These are phyloP conservation scores for Catharanthus roseus DNA, from an alignment of 257 asterid genomes.

Conservation along the genomic window DNA sequence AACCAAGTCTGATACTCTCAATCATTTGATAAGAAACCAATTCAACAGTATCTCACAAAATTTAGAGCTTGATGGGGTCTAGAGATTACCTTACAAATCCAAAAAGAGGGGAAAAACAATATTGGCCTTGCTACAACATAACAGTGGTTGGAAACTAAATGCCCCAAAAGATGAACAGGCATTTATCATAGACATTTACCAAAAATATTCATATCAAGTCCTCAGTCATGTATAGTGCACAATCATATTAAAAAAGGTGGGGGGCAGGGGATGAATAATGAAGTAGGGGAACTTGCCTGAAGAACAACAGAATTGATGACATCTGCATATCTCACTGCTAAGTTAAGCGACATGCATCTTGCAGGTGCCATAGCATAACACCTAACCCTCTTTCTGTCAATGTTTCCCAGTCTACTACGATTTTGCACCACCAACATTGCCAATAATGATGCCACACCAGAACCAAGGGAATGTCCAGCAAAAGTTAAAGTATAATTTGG, in stretches of 20 bases:
- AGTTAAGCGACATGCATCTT: conserved; percentile 79
- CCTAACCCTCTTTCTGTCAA: conserved; percentile 65
- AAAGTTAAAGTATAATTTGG: conserved; percentile 69
- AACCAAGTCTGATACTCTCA: neutral
- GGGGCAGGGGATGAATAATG: neutral
- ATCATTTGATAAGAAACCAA: neutral
- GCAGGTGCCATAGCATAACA: conserved; percentile 92
- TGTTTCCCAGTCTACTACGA: conserved; percentile 53
- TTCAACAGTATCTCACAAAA: neutral
- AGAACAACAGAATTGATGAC: conserved; percentile 78
- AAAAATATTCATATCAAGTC: neutral
- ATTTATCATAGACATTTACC: neutral
- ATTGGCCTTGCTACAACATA: neutral
- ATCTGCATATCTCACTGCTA: conserved; percentile 85
- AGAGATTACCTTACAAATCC: neutral
- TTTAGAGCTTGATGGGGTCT: neutral
- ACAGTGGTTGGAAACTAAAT: neutral
- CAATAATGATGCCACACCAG: conserved; percentile 80
- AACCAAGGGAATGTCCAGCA: conserved; percentile 79
- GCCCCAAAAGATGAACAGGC: neutral
- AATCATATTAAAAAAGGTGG: neutral
- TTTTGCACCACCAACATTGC: conserved; percentile 59
- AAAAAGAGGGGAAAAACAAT: neutral
- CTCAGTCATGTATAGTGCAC: neutral
- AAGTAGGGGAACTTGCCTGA: conserved; percentile 50